Evolutionary conservation across 1,139 yeast genomes (phyloP).

Genomic region (Suhomyces anneliseae): DNA sequence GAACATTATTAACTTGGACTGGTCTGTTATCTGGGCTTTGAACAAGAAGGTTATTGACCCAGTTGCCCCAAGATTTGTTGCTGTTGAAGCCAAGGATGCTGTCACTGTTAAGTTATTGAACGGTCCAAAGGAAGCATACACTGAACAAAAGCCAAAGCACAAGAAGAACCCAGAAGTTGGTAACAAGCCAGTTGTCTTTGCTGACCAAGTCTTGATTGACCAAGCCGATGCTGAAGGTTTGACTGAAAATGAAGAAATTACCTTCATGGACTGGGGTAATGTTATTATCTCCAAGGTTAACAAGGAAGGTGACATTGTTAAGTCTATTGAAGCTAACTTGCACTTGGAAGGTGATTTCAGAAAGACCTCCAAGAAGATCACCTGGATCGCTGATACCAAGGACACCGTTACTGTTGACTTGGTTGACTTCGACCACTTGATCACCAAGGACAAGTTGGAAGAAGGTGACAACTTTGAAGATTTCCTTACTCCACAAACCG

Average conservation of each 20-base stretch:
- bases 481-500: constrained; percentile 85
- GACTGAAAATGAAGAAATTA: constrained; percentile 78
- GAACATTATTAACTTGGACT: constrained; percentile 92
- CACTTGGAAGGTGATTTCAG: constrained; percentile 97
- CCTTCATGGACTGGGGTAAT: constrained; percentile 99
- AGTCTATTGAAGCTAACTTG: constrained; percentile 71
- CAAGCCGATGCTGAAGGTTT: constrained; percentile 84
- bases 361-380: constrained; percentile 91
- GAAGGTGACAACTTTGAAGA: constrained; percentile 95
- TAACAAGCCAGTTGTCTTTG: constrained; percentile 70
- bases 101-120: constrained; percentile 66
- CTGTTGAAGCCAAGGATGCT: constrained; percentile 60
- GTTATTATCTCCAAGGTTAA: constrained; percentile 73
- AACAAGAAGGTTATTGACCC: constrained; percentile 97
- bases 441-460: constrained; percentile 93
- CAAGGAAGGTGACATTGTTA: constrained; percentile 55
- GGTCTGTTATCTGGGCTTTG: constrained; percentile 96
- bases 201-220: constrained; percentile 69
- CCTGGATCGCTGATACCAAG: constrained; percentile 89
- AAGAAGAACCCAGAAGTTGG: constrained; percentile 96
- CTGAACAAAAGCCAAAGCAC: constrained; percentile 86
- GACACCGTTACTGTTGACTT: constrained; percentile 72
- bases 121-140: constrained; percentile 63
- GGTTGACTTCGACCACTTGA: constrained; percentile 92
- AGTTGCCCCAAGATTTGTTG: constrained; percentile 91